A percentile compares a stretch with the other conserved stretches of the same genome.
Evolutionary conservation across 345 rosid genomes (phyloP).

Genomic region (Tarenaya hassleriana): DNA sequence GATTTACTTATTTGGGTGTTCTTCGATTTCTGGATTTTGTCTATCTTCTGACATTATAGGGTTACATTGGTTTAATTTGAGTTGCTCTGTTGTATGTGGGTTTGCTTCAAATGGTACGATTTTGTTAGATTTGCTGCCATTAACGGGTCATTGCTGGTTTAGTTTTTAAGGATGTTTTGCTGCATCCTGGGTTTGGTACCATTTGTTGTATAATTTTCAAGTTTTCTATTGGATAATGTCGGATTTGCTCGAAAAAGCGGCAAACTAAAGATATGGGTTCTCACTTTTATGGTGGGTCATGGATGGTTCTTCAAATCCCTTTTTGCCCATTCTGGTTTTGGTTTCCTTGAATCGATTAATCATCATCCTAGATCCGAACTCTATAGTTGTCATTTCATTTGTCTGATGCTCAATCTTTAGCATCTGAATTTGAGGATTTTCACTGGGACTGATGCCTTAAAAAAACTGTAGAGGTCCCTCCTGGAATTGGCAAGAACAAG

Average conservation of each 20-base stretch:
- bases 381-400: neutral
- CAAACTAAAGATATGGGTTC: slow-evolving; percentile 9
- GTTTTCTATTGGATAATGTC: slow-evolving; percentile 3
- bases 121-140: slow-evolving; percentile 10
- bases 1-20: slow-evolving; percentile 14
- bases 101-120: neutral
- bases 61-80: neutral
- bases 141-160: slow-evolving; percentile 1
- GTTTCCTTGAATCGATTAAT: neutral
- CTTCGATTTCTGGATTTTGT: slow-evolving; percentile 5
- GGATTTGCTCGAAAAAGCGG: neutral
- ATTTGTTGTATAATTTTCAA: neutral
- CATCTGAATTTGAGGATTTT: neutral
- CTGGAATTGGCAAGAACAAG: slow-evolving; percentile 26
- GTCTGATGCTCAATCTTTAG: neutral
- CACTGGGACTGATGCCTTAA: neutral
- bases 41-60: neutral
- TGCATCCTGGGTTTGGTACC: slow-evolving; percentile 15
- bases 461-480: slow-evolving; percentile 14
- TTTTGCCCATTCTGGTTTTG: slow-evolving; percentile 1
- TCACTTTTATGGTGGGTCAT: neutral
- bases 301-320: slow-evolving; percentile 2
- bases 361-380: neutral
- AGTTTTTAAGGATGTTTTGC: neutral
- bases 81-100: slow-evolving; percentile 1